Evolutionary conservation across 1,284 basidiomycete genomes (phyloP).

Genomic region (Leccinum variabile): DNA sequence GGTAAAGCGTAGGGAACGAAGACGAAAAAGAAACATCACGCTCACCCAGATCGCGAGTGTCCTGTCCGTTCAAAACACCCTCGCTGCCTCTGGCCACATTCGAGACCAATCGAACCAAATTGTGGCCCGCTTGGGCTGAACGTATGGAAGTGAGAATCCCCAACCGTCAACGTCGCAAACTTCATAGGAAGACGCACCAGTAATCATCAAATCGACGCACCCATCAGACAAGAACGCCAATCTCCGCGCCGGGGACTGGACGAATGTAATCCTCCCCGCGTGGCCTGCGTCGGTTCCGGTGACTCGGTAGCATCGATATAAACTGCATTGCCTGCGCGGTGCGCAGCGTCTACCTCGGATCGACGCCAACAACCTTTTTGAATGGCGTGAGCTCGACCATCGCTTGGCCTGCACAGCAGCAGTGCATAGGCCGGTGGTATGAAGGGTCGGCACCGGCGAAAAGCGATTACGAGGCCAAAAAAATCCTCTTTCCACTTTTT

Average conservation of each 20-base stretch:
- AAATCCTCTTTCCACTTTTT: not conserved
- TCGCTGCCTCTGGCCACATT: conserved; percentile 69
- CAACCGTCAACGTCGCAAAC: not conserved
- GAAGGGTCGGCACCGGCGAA: not conserved
- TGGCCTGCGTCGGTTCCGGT: not conserved
- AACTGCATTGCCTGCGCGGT: conserved; percentile 26
- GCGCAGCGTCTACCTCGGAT: conserved; percentile 75
- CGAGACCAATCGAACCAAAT: conserved; percentile 78
- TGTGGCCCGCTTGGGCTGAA: conserved; percentile 78
- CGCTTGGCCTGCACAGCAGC: conserved; percentile 55
- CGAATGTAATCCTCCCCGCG: conserved; percentile 42
- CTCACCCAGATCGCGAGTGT: conserved; percentile 76
- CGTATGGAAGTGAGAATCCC: not conserved
- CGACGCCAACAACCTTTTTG: conserved; percentile 62
- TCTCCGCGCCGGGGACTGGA: conserved; percentile 56
- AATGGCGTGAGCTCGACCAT: conserved; percentile 65
- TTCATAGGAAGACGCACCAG: conserved; percentile 50
- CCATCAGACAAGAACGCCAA: conserved; percentile 52
- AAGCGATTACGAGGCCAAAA: not conserved
- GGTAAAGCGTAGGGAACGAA: not conserved
- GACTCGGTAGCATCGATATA: not conserved
- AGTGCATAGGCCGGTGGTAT: not conserved
- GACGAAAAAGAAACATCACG: conserved; percentile 20
- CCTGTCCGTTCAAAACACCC: conserved; percentile 67
- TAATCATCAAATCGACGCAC: conserved; percentile 72